These are phyloP conservation scores for Neurospora sp. DNA, from an alignment of 495 filamentous ascomycete genomes.

Conservation along the genomic window DNA sequence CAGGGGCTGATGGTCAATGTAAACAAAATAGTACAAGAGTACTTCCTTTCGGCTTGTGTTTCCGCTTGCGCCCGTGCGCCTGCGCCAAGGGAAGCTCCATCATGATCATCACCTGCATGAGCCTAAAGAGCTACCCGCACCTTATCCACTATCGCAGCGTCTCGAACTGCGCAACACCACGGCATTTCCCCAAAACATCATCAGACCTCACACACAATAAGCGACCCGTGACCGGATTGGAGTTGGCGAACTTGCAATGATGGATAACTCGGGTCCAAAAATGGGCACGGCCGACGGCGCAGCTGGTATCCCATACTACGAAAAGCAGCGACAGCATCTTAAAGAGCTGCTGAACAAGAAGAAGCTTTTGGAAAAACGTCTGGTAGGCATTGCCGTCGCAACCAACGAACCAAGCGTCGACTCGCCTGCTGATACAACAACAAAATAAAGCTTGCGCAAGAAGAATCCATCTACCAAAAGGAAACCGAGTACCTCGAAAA, in stretches of 20 bases:
- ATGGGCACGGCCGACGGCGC: slow-evolving; percentile 25
- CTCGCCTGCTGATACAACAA: background rate
- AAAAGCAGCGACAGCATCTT: slow-evolving; percentile 38
- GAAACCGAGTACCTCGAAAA: slow-evolving; percentile 88
- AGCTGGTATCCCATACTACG: slow-evolving; percentile 38
- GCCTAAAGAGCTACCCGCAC: background rate
- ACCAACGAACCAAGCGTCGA: background rate
- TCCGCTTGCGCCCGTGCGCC: background rate
- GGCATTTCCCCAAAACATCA: slow-evolving; percentile 1
- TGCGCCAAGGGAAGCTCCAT: background rate
- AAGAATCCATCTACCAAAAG: slow-evolving; percentile 75
- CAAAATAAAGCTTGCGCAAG: slow-evolving; percentile 28
- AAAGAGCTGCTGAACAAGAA: slow-evolving; percentile 37
- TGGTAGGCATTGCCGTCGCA: slow-evolving; percentile 22
- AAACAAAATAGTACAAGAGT: background rate
- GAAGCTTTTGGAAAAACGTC: slow-evolving; percentile 32
- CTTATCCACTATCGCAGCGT: background rate
- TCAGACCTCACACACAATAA: background rate
- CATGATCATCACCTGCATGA: background rate
- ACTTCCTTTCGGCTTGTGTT: background rate
- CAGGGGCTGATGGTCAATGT: background rate
- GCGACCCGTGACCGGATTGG: background rate
- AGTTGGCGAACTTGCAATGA: slow-evolving; percentile 26
- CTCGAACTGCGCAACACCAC: background rate
- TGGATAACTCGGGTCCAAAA: slow-evolving; percentile 39